Base-by-base conservation (phyloP, 2,329 filamentous ascomycete species). In the Verruconis gallopava region DNA sequence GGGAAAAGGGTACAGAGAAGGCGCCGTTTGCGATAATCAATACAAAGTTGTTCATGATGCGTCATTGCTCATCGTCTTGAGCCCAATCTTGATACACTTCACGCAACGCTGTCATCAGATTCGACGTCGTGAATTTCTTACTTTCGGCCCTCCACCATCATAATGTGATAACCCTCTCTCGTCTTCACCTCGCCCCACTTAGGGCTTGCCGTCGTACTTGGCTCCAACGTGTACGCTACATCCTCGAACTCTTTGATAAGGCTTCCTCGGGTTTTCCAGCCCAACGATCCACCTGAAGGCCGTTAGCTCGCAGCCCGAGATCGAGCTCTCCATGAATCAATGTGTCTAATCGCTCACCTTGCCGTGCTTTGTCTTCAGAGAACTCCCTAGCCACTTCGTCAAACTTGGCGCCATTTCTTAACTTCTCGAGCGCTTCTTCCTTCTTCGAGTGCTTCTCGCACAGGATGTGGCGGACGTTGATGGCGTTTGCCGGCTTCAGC, bases 381-480 rank as follows among this genome's bases (percentile, higher is more conserved):
- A 74, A 82, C 49, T 78, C 73, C 41, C 73, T 65, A 6, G 82
- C 82, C 4, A 86, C 80, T 37, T 81, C 77, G 51, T 85, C 81
- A 53, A 86, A 88, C 51, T 80, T 83, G 39, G 68, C 68, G 1
- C 81, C 79, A 3, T 67, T 73, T 30, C 69, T 69, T 40, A 88
- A 60, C 61, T 84, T 80, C 44, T 71, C 72, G 13, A 85, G 57
- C 1, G 82, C 82, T 55, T 85, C 78, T 54, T 85, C 81, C 55
- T 85, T 86, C 59, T 79, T 84, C n/a, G 67, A 63, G 55, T 85
- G 77, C 55, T 88, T 88, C 56, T 79, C 78, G 52, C 82, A 86
- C 64, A 83, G 59, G 45, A 85, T 84, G 58, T 86, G 81, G 32
- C 81, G 73, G 40, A 81, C 79, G 53, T 84, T 83, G 62, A 85